A percentile compares a stretch with the other conserved stretches of the same genome.
Conservation (phyloP, 1,284 basidiomycete species). For the Heterobasidion annosum region DNA sequence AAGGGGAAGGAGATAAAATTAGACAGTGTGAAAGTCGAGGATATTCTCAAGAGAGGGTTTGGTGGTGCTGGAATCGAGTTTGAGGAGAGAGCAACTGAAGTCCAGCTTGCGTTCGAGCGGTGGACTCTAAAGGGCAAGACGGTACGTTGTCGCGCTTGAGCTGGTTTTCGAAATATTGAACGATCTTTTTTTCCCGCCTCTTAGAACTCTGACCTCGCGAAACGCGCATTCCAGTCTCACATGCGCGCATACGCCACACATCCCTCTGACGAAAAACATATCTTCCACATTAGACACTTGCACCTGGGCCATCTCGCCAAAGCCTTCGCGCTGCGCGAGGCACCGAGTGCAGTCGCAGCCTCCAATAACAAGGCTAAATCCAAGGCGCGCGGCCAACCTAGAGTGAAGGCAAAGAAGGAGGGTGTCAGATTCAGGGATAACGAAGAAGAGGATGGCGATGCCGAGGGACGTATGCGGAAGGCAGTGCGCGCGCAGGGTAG, state of each 20-base stretch:
- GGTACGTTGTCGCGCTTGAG: conserved; percentile 33
- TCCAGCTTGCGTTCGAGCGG: conserved; percentile 90
- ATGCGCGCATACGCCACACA: conserved; percentile 98
- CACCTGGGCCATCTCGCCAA: conserved; percentile 97
- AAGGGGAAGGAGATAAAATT: conserved; percentile 25
- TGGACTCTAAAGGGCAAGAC: conserved; percentile 79
- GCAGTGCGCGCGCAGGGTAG: conserved; percentile 83
- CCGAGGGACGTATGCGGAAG: conserved; percentile 82
- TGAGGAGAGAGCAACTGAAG: conserved; percentile 90
- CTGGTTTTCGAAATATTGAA: not conserved
- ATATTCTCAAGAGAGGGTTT: conserved; percentile 73
- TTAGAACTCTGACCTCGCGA: conserved; percentile 72
- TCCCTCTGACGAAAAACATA: conserved; percentile 88
- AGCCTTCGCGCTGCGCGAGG: conserved; percentile 90
- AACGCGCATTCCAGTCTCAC: conserved; percentile 85
- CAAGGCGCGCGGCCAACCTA: not conserved
- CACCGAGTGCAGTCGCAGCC: conserved; percentile 60
- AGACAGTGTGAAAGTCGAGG: conserved; percentile 46
- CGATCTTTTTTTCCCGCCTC: not conserved
- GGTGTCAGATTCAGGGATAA: conserved; percentile 17
- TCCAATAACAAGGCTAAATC: conserved; percentile 11
- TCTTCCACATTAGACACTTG: conserved; percentile 90
- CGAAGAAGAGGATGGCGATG: conserved; percentile 43
- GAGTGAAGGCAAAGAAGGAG: conserved; percentile 14
- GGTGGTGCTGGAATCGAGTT: conserved; percentile 77